Conservation (phyloP, 73 alveolate genomes). For the Urostyla sp. region DNA sequence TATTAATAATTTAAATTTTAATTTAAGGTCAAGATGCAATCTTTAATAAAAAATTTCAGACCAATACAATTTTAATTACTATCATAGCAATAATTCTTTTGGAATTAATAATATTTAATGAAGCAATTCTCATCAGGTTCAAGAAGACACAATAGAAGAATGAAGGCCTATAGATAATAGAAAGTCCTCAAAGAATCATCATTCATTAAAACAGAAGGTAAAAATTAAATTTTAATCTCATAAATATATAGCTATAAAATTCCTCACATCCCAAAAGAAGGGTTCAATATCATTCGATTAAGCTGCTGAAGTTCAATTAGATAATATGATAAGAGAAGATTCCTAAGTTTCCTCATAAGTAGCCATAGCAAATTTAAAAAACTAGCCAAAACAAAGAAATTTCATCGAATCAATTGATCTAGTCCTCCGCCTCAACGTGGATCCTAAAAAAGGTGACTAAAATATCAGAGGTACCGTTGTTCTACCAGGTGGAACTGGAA, state of each 20-base stretch:
- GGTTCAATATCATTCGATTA: too few species aligned
- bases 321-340: background rate
- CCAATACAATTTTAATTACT: too few species aligned
- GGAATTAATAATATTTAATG: too few species aligned
- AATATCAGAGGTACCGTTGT: slow-evolving; percentile 80
- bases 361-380: background rate
- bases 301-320: background rate
- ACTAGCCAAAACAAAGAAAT: slow-evolving; percentile 36
- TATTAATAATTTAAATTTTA: too few species aligned
- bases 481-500: slow-evolving; percentile 80
- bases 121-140: too few species aligned
- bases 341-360: background rate
- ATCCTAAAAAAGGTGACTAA: slow-evolving; percentile 79
- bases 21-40: too few species aligned
- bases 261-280: too few species aligned
- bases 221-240: too few species aligned
- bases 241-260: too few species aligned
- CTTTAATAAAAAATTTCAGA: too few species aligned
- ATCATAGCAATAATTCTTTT: too few species aligned
- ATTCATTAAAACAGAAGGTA: slow-evolving; percentile 56
- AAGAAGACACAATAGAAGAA: slow-evolving; percentile 25
- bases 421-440: slow-evolving; percentile 69
- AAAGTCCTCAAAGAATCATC: slow-evolving; percentile 35
- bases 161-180: slow-evolving; percentile 11
- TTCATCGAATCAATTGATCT: slow-evolving; percentile 69